Base-by-base conservation (phyloP, 306 rosid genomes). In the Citrullus mucosospermus region DNA sequence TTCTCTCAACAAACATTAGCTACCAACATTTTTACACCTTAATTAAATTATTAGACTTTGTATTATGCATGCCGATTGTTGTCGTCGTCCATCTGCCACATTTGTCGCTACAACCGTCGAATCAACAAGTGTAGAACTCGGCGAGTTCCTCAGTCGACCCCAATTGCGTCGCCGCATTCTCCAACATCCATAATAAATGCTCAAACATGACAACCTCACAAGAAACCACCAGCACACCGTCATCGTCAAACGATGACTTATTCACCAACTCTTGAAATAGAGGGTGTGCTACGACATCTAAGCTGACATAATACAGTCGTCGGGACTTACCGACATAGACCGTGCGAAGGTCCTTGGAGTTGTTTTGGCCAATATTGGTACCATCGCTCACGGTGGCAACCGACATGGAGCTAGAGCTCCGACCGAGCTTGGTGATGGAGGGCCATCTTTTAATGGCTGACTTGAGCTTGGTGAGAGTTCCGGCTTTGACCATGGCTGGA, bases 131-230 rank as follows among this genome's bases (percentile, higher is more conserved):
- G 83, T 94, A 94, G 81, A 94, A 89, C 79, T 89, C 95, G 54
- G 88, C 97, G 44, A 94, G 83, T 82, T 94, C 97, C n/a, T 92
- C 92, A 85, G 86, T 86, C 82, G 95, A 89, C 25, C 95, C 95
- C 91, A 93, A 53, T 56, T 87, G 94, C 4, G 81, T 79, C 55
- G 85, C 97, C 0, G 79, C 80, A 65, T 89, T 87, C 72, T 90
- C 93, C 39, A 94, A 89, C 95, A 94, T 92, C 98, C 98, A 92
- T 71, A 94, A 71, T 84, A 94, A 82, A 85, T 94, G 98, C 82
- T 94, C 97, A n/a, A 94, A 94, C 87, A 94, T 72, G 54, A 94
- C 98, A 59, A 94, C 97, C 83, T 94, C 97, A 56, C 98, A 92
- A 0, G 90, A 78, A 60, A 90, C 90, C 57, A 85, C 88, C 4